Evolutionary conservation across 495 filamentous ascomycete genomes (phyloP), one percentile per base, ranked within the genome.

Genomic region (Pyrenopolyporus hunteri): DNA sequence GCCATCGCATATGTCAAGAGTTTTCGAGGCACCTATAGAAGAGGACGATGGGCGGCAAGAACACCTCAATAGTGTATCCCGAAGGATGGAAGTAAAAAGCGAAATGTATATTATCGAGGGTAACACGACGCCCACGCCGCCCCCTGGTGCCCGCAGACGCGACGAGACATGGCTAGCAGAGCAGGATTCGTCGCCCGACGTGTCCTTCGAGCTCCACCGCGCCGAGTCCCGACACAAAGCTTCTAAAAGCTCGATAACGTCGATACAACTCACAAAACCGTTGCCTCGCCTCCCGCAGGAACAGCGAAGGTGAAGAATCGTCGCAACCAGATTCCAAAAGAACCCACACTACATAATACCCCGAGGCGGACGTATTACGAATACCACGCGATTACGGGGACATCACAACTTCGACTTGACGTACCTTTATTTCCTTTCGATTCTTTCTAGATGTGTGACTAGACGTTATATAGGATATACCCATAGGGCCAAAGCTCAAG

Each of bases 31-130:
- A 26, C 31, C 66, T 1, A 57, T 52, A 10, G 64, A 67, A 54
- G 65, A 70, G n/a, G 59, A 59, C 11, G 49, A 66, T 9, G 14
- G 31, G 6, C 19, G 37, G 1, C 20, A 17, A 11, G 59, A 55
- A 20, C 45, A 43, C 29, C 8, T 25, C 11, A 46, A 25, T 17
- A 17, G 7, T 6, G 14, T 19, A 10, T 31, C 53, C 7, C 37
- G 49, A 23, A 68, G 65, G 36, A 40, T 13, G 7, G 39, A 59
- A 5, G 42, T 51, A 17, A 44, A 53, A 23, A 72, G 70, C 28
- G 67, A 68, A 35, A 57, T 61, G 36, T 68, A 66, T 32, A 42
- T 70, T 46, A 68, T 72, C 47, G 58, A 59, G 20, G 64, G 44
- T 6, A 54, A 61, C n/a, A 47, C 29, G 31, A 47, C 64, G 3